Evolutionary conservation across 108 stramenopile species (phyloP), one percentile per base, ranked within the genome.

Genomic region (Skeletonema marinoi): DNA sequence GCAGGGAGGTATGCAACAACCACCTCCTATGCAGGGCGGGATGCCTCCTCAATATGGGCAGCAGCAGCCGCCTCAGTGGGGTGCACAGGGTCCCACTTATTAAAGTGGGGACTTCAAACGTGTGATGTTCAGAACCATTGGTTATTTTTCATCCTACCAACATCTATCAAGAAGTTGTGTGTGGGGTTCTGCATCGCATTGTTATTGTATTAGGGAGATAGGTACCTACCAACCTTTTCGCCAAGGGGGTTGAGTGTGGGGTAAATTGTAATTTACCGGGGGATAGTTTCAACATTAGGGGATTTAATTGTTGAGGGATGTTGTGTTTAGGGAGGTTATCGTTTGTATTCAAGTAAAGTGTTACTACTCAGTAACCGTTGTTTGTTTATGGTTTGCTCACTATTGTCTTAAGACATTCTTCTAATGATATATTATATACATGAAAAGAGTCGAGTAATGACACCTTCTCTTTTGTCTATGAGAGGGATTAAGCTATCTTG

Each of bases 41-140:
- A 71, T 41, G 12, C 33, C 69, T 65, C 85, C 84, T 44, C 80
- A 77, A 51, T 88, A 89, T 65, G 87, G 85, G 64, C 89, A 89
- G 65, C 88, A 83, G 61, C 80, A 73, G 56, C 83, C 73, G 46
- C 76, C 62, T 75, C 74, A 75, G 30, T 75, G 74, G 79, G 79
- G 79, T 68, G 67, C 79, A 56, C 25, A 25, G 1, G 54, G 54
- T 4, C 80, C 80, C 12, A 65, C 64, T 32, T 81, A 81, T 46
- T 71, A 71, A 36, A n/a, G n/a, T n/a, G 32, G 54, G 8, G 54
- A 4, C 1, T 56, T 56, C 9, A 3, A 51, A 69, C 17, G 13
- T 56, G 32, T 51, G 32, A 30, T 62, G 6, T 32, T 5, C 11
- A 30, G 70, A 59, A 38, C 21, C 35, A 19, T 59, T 70, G 32